Evolutionary conservation across 2,329 filamentous ascomycete species (phyloP).

Genomic region (Geoglossum cookeanum): DNA sequence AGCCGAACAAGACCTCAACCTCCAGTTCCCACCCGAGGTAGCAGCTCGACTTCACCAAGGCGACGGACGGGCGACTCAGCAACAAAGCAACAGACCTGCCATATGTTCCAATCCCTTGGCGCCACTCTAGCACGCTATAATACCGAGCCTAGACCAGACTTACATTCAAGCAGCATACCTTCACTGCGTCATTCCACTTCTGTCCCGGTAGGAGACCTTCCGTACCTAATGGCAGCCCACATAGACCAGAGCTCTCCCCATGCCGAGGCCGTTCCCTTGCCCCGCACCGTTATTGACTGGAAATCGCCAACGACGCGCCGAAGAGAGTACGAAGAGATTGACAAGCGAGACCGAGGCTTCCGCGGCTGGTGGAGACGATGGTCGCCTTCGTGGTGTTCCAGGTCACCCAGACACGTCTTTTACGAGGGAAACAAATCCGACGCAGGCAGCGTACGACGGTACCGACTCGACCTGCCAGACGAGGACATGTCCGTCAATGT

Average conservation of each 20-base stretch:
- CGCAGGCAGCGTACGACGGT: background rate
- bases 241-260: background rate
- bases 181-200: background rate
- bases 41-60: background rate
- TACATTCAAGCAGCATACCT: background rate
- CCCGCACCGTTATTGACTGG: constrained; percentile 2
- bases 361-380: constrained; percentile 3
- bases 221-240: background rate
- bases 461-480: constrained; percentile 2
- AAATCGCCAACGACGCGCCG: constrained; percentile 3
- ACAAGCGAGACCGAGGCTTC: background rate
- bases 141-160: background rate
- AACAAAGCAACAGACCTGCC: background rate
- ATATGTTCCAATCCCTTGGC: constrained; percentile 1
- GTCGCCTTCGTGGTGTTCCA: background rate
- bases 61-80: background rate
- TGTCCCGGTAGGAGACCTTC: background rate
- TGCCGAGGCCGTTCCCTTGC: background rate
- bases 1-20: background rate
- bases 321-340: constrained; percentile 2
- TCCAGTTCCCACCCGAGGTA: background rate
- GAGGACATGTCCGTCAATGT: background rate
- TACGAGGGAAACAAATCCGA: background rate
- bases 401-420: background rate
- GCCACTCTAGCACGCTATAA: background rate